Evolutionary conservation across 805 yeast genomes (phyloP).

Genomic region (Monosporozyma servazzii): DNA sequence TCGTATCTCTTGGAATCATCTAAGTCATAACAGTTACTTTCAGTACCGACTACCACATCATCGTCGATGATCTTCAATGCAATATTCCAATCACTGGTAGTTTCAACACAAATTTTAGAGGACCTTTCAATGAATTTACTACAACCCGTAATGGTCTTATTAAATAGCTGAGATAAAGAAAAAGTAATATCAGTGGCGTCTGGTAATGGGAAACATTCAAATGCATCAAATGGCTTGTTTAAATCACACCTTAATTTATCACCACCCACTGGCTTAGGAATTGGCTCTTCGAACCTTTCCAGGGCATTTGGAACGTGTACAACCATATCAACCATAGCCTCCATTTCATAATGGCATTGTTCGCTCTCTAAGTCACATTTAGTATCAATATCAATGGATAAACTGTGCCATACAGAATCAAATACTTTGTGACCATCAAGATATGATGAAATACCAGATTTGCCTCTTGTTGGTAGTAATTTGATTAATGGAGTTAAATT

Average conservation of each 20-base stretch:
- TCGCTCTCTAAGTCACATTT: constrained; percentile 33
- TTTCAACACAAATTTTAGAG: constrained; percentile 33
- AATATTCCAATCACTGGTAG: constrained; percentile 41
- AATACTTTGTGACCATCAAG: constrained; percentile 86
- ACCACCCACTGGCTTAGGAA: constrained; percentile 73
- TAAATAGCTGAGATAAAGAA: constrained; percentile 59
- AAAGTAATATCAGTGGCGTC: constrained; percentile 40
- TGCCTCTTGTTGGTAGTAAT: constrained; percentile 84
- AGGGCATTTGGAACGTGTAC: constrained; percentile 59
- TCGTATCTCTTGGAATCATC: constrained; percentile 20
- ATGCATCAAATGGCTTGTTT: constrained; percentile 47
- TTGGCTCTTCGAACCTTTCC: constrained; percentile 54
- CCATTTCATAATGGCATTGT: constrained; percentile 44
- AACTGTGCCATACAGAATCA: constrained; percentile 88
- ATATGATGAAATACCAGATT: constrained; percentile 75
- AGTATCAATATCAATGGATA: constrained; percentile 74
- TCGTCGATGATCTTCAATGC: constrained; percentile 24
- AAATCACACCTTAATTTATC: constrained; percentile 66
- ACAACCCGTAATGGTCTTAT: constrained; percentile 54
- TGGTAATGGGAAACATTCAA: constrained; percentile 72
- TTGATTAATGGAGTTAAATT: constrained; percentile 90
- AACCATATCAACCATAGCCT: constrained; percentile 62
- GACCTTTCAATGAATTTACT: constrained; percentile 44
- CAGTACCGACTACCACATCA: constrained; percentile 22
- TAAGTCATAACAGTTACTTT: constrained; percentile 33